Base-by-base conservation (phyloP, 192 early-diverging fungal genomes). In the Cladochytrium replicatum region DNA sequence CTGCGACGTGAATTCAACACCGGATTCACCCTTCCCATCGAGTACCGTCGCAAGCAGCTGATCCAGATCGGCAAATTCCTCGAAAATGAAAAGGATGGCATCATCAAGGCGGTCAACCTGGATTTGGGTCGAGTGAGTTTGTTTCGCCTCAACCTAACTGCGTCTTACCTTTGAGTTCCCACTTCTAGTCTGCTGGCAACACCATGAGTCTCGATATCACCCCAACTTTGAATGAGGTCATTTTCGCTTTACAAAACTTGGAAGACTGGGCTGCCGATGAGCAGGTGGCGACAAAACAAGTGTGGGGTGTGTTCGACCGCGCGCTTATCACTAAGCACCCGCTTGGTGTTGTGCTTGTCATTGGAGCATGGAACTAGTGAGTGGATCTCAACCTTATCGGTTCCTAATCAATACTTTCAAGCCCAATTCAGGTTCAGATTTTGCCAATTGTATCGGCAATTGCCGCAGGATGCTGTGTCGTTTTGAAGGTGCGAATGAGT, bases 391-490 rank as follows among this genome's bases (percentile, higher is more conserved):
- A 6, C 6, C n/a, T 5, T 30, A 19, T 25, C 24, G 13, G 37
- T 31, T 49, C 29, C 48, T 49, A 38, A 5, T n/a, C n/a, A n/a
- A n/a, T n/a, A n/a, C n/a, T n/a, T n/a, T n/a, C n/a, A 39, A 58
- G 52, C 53, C 59, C 77, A 24, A 57, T 82, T n/a, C 71, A 83
- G 26, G 64, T 97, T 11, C 21, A 74, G 25, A 47, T 94, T 4
- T 52, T 66, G 17, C 91, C 93, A 3, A 55, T 91, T 13, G 71
- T 85, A 1, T 82, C 83, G 17, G 89, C 91, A 6, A 74, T 97
- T 52, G 90, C 91, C 7, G 93, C 86, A 2, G 93, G 93, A 13
- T 92, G 92, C 70, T 79, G 80, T 2, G 64, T 46, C 19, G 41
- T 74, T 34, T 31, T 74, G 42, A 74, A 74, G 62, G 58, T 54